Evolutionary conservation across 2,329 filamentous ascomycete species (phyloP), one percentile per base, ranked within the genome.

Genomic region (Cadophora sp.): DNA sequence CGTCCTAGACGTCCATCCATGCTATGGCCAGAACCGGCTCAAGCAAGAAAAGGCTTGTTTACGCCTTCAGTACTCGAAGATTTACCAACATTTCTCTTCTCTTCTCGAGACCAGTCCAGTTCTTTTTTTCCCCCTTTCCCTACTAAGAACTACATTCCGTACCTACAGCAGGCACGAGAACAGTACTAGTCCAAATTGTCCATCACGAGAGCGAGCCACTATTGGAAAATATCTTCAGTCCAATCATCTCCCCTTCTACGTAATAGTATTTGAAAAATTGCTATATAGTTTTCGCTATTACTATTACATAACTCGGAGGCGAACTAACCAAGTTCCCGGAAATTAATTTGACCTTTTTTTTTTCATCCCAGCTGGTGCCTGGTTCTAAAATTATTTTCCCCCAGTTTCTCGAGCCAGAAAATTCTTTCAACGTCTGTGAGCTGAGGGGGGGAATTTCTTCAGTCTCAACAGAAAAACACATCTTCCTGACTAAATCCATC

Each of bases 11-110:
- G 30, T 33, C 30, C 9, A 33, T 43, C 39, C 16, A 4, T 43
- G n/a, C n/a, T n/a, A n/a, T n/a, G 50, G 50, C 50, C 24, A 53
- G 50, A 53, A 33, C 50, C 50, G 50, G 50, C 50, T 53, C 50
- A 53, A 53, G 27, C 1, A 9, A 53, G 33, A 53, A 53, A 53
- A 53, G 30, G 50, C 50, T 53, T 53, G 50, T 53, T 53, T 53
- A n/a, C 27, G 50, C 50, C 50, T n/a, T 18, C 14, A 53, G 16
- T 16, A 53, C 50, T 53, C 27, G 27, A 4, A 30, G 4, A 30
- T 3, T 24, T 51, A n/a, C n/a, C n/a, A n/a, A n/a, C n/a, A n/a
- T n/a, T n/a, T n/a, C n/a, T n/a, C n/a, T n/a, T n/a, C n/a, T n/a
- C n/a, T n/a, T n/a, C n/a, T n/a, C 11, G 4, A 30, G 6, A 4